Base-by-base conservation (phyloP, 176 grass and related monocot species). In the Aegilops bicornis region DNA sequence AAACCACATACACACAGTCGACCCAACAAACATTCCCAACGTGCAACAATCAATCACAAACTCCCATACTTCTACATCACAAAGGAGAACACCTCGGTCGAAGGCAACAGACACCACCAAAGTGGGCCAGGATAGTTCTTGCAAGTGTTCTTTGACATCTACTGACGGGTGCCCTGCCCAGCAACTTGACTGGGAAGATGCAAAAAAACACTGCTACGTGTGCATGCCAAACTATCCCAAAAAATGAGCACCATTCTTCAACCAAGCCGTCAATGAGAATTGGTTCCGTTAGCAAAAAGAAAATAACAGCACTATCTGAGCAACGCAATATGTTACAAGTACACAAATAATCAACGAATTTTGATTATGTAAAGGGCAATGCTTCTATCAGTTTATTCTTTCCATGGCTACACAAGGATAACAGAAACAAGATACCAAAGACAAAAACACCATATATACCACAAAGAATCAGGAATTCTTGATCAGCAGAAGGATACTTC, bases 391-490 rank as follows among this genome's bases (percentile, higher is more conserved):
- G 83, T 69, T 54, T 69, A 69, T 76, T 62, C 27, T 69, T 39
- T 36, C 48, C 50, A 27, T 69, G 42, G 16, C 36, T 81, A 61
- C 13, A 59, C 61, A 77, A 82, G 73, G 1, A 24, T 5, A 71
- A 86, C 36, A 72, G 12, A 73, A 80, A 64, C 24, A 61, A 81
- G 68, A 43, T 72, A 5, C 75, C 43, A 8, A 35, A 85, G 43
- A 39, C 22, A 69, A 40, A 86, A 86, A 62, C 8, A 62, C 10
- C 37, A 64, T 88, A 88, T 91, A 32, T 91, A 91, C 81, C 64
- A 31, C 45, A 91, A 91, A 87, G 89, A 87, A 91, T 84, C 35
- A 80, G 47, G 69, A 62, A 84, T 68, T 87, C 81, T 81, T 82
- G 50, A 50, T 62, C 37, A 81, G 80, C 61, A 81, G 54, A 2